Conservation (phyloP, 108 stramenopile genomes). For the Ochromonas danica region DNA sequence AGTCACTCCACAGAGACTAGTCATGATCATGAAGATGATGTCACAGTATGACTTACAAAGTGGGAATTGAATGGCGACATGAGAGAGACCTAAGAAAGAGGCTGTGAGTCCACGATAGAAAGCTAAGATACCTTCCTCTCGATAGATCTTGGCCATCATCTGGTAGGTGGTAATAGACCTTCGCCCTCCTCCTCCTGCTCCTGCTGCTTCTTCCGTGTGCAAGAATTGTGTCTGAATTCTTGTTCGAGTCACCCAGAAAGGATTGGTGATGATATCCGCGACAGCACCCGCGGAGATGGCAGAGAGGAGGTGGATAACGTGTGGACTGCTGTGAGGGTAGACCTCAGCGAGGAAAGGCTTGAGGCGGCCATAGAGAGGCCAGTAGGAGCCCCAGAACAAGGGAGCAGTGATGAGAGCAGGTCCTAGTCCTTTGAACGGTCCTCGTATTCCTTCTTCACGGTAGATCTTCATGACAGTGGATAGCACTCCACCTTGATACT, state of each 20-base stretch:
- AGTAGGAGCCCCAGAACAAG: slow-evolving; percentile 82
- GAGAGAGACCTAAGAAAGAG: slow-evolving; percentile 76
- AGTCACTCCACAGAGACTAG: too few species aligned
- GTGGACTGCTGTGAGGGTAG: slow-evolving; percentile 2
- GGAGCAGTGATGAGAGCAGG: slow-evolving; percentile 80
- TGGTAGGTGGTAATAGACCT: not conserved
- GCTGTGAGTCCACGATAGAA: slow-evolving; percentile 86
- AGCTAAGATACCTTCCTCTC: slow-evolving; percentile 62
- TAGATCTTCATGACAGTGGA: slow-evolving; percentile 58
- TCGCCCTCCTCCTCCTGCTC: too few species aligned
- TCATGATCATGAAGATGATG: not conserved
- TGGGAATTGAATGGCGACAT: slow-evolving; percentile 87
- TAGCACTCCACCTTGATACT: not conserved
- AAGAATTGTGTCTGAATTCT: slow-evolving; percentile 67
- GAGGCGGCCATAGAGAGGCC: slow-evolving; percentile 59
- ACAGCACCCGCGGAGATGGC: slow-evolving; percentile 77
- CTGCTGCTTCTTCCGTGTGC: not conserved
- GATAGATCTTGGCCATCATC: slow-evolving; percentile 47
- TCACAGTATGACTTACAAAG: slow-evolving; percentile 62
- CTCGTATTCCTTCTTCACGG: slow-evolving; percentile 66
- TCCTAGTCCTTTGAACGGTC: slow-evolving; percentile 81
- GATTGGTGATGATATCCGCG: slow-evolving; percentile 81
- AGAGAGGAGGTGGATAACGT: slow-evolving; percentile 49
- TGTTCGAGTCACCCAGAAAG: slow-evolving; percentile 81
- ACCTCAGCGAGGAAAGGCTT: slow-evolving; percentile 28